Evolutionary conservation across 2,329 filamentous ascomycete species (phyloP), one percentile per base, ranked within the genome.

Genomic region (Cladosporium sp.): DNA sequence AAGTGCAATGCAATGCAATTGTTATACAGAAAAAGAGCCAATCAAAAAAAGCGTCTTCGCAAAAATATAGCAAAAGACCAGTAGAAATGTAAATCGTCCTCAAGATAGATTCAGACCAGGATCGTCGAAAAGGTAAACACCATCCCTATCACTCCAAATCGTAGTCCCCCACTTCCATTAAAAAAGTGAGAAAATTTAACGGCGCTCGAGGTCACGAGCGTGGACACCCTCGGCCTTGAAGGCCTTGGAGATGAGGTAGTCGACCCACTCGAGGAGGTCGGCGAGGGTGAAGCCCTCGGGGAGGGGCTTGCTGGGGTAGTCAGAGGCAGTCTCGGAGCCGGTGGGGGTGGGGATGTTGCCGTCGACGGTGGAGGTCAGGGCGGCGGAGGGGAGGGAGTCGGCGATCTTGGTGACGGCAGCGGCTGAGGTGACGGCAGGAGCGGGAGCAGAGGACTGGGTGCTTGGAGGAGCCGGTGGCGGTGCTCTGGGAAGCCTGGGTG

Each of bases 251-350:
- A 43, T 29, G 3, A 43, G 30, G 39, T 43, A 50, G 39, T 43
- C 40, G 32, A 50, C 41, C 41, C 47, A 50, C 30, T 43, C 47
- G 29, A 50, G 41, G 43, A 64, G 50, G 39, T 63, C 61, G 29
- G 54, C 52, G n/a, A 63, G 44, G 2, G 60, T 62, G 48, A 55
- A 61, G 43, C 60, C 61, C 18, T 53, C 56, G 9, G 62, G 61
- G 7, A 63, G 56, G 20, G 56, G 43, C 52, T 64, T 62, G 42
- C 40, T 44, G 40, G 34, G 54, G 42, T 49, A 13, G 52, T 57
- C 17, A 36, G 41, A 29, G 48, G 49, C 27, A 18, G 45, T 43
- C 47, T 50, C 30, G 30, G 30, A 18, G 15, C 32, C 40, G n/a
- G 32, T 43, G 19, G 47, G 20, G 39, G 32, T 43, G 20, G 45